Conservation (phyloP, 129 eudicot species). For the Lonicera japonica region DNA sequence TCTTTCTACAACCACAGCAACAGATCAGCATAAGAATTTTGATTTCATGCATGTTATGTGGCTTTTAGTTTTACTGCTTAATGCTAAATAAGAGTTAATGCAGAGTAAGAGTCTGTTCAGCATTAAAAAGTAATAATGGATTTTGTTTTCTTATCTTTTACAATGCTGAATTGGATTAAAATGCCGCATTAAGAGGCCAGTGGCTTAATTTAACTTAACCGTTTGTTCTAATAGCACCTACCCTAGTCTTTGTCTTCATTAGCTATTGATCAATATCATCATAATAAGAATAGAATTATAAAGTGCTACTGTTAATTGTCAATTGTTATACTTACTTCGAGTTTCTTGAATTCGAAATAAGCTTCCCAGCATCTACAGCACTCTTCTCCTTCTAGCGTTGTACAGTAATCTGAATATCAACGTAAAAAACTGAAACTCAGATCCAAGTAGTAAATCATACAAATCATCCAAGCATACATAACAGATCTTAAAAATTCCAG, state of each 20-base stretch:
- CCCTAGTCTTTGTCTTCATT: no score
- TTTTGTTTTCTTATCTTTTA: neutral
- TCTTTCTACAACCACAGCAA: conserved; percentile 24
- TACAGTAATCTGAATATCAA: conserved; percentile 38
- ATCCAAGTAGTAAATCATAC: neutral
- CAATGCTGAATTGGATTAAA: neutral
- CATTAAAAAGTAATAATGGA: neutral
- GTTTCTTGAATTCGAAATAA: conserved; percentile 53
- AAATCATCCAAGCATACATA: no score
- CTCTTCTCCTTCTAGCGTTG: conserved; percentile 48
- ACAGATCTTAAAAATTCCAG: no score
- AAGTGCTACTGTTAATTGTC: neutral
- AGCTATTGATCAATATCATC: no score
- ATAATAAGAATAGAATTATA: neutral
- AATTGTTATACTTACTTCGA: conserved; percentile 33
- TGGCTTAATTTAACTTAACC: neutral
- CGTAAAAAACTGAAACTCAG: neutral
- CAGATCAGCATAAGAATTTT: neutral
- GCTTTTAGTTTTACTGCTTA: neutral
- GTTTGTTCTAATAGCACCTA: no score
- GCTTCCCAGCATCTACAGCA: conserved; percentile 52
- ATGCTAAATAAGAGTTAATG: no score
- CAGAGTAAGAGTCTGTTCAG: no score
- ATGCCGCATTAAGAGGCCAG: no score
- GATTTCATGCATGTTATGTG: neutral